Base-by-base conservation (phyloP, 2,329 filamentous ascomycete species). In the Pseudogymnoascus sp. region DNA sequence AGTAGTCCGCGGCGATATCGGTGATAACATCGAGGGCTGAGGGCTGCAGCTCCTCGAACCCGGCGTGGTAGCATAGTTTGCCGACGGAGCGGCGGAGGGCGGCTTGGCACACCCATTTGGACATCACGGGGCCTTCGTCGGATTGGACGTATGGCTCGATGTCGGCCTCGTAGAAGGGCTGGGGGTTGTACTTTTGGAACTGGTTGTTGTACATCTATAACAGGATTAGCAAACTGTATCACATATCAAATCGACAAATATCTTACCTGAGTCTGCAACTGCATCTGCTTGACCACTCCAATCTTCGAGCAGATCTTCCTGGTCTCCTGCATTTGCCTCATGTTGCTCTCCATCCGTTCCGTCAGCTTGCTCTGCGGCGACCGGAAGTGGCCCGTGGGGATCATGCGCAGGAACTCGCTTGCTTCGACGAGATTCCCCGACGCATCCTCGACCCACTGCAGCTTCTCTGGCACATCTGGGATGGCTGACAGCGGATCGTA, bases 211-310 rank as follows among this genome's bases (percentile, higher is more conserved):
- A 99, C 73, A 96, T 90, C 89, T 95, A 69, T 33, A 10, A 15
- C 28, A 3, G 2, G 21, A 10, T 33, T 31, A 35, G 21, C 1
- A 50, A n/a, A 50, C 6, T n/a, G 42, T 50, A 50, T 3, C n/a
- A 26, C 13, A 8, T 47, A 26, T 26, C 4, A 53, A 17, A 11
- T 17, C 5, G 19, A 2, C 38, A 2, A 26, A 3, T 36, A 60
- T 71, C 79, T 73, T 84, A 91, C 90, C 83, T 97, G 95, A 61
- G 92, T 91, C 75, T 99, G 95, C 62, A 97, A 86, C 77, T 99
- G 95, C 95, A 99, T 99, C 78, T 99, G 95, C 79, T 97, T 99
- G 74, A 99, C 95, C 66, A 99, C 91, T 60, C 91, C 88, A 74
- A 99, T 96, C 77, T 97, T 99, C 10, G 92, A 92, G 71, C 92